Base-by-base conservation (phyloP, 2,329 filamentous ascomycete species). In the Hymenoscyphus repandus region DNA sequence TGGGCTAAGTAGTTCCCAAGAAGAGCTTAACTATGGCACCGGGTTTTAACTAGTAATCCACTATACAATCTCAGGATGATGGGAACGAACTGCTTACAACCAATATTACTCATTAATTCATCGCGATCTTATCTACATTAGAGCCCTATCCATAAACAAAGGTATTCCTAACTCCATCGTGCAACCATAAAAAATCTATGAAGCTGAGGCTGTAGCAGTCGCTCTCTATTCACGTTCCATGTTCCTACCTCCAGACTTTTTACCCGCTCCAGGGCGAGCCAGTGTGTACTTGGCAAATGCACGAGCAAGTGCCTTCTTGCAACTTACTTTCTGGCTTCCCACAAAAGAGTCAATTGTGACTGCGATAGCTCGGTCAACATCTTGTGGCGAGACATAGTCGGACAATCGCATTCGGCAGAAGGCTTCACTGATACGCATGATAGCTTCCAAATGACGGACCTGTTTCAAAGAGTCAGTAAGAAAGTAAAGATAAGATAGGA, bases 341-440 rank as follows among this genome's bases (percentile, higher is more conserved):
- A 99, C 89, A 65, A 99, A 99, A 50, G 88, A 95, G 59, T 97
- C 91, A 2, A 99, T 89, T 0, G 93, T 95, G 6, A 99, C 93
- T 12, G 91, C 90, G 64, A 99, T 99, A 51, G 93, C 93, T 39
- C 93, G 89, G 70, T 99, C 93, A 62, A 99, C 96, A 66, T 99
- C 93, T 53, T 87, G 81, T 1, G 87, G 73, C 5, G 86, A 86
- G 70, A 92, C 96, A 74, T 96, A 97, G 60, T 99, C 93, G 0
- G 88, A 93, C n/a, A 99, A 76, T 12, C 93, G 86, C 93, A 99
- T 99, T 65, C 95, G 92, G 70, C 88, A 95, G 73, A 99, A 99
- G 0, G 91, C 74, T 69, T 99, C 93, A 51, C 85, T 85, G 65
- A 95, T 95, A 65, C 93, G 89, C 74, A 99, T 95, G 65, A 97